Base-by-base conservation (phyloP, 495 filamentous ascomycete species). In the Daldinia loculata region DNA sequence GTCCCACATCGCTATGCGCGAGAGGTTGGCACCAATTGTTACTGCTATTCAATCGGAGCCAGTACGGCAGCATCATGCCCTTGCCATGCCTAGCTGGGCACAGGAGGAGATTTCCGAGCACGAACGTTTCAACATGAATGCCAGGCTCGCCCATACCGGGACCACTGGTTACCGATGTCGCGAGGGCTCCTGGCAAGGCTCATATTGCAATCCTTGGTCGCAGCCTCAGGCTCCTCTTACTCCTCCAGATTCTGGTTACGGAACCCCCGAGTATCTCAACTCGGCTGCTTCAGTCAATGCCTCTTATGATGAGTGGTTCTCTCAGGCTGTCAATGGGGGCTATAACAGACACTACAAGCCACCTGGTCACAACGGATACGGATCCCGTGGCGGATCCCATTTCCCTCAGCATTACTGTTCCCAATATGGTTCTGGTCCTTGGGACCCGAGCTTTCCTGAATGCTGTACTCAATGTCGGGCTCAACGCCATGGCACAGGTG, bases 11-110 rank as follows among this genome's bases (percentile, higher is more conserved):
- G 75, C 81, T 26, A 80, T 67, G 72, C 80, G 80, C 67, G 82
- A 84, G 43, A 80, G 80, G 56, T 56, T 87, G 68, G 86, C 88
- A 43, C 82, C 87, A 36, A 83, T 94, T 67, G 85, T 80, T 15
- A 77, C 89, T 17, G 89, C 92, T 19, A 85, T 95, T 69, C 89
- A 94, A 75, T 89, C 91, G 65, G 90, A 90, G 48, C 48, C 80
- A 75, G 58, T 70, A 64, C 79, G 69, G 78, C 65, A 74, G 76
- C 63, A 72, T 77, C 72, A 72, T 66, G 63, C 75, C 76, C 71
- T 74, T 11, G 66, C 76, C 43, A 82, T 84, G 67, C 81, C 82
- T 78, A 51, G 84, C 79, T 78, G 86, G 88, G 71, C 82, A 75
- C 67, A 88, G 77, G 85, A 82, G 72, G 82, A 85, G 45, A 76